Base-by-base conservation (phyloP, 2,329 filamentous ascomycete genomes). In the Anthostomella pinea region DNA sequence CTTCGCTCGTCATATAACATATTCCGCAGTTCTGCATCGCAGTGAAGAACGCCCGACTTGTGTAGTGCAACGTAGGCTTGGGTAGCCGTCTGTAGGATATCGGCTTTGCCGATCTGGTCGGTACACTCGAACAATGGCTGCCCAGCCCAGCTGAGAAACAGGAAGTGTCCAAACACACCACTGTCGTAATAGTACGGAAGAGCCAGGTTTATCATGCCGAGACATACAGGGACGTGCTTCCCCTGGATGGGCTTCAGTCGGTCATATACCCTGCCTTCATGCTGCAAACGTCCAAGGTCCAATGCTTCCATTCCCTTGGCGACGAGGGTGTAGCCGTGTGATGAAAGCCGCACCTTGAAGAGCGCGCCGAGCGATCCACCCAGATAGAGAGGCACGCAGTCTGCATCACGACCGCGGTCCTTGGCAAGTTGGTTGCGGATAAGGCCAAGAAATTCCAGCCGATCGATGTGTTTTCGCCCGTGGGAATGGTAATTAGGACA, bases 241-340 rank as follows among this genome's bases (percentile, higher is more conserved):
- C 63, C 63, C 38, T 67, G 54, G 24, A 66, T 46, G 9, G 41
- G 23, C 7, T 17, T 16, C 7, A 66, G 36, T 14, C 37, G 38
- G 30, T 52, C 26, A 37, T 68, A 67, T 0, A 66, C 40, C 6
- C 52, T 17, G 6, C 54, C 48, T 35, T 67, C 54, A 31, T 63
- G 41, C 13, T 36, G 45, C 3, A 67, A 44, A 19, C 33, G 32
- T 5, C 3, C 14, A 2, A 38, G 18, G 30, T 62, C 31, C 5
- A 33, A 8, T 0, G 15, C 23, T 45, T 66, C 53, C 10, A 67
- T 49, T 4, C 60, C 64, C 45, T 69, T 68, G 10, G 62, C 62
- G 3, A 68, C 54, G 14, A 67, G 48, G 26, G 58, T 65, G 30
- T 68, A 68, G 27, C 62, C 56, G 21, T 60, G 35, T 2, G 53